These are phyloP conservation scores for Ceratobasidium sp. DNA, from an alignment of 1,284 basidiomycete species.

Conservation along the genomic window DNA sequence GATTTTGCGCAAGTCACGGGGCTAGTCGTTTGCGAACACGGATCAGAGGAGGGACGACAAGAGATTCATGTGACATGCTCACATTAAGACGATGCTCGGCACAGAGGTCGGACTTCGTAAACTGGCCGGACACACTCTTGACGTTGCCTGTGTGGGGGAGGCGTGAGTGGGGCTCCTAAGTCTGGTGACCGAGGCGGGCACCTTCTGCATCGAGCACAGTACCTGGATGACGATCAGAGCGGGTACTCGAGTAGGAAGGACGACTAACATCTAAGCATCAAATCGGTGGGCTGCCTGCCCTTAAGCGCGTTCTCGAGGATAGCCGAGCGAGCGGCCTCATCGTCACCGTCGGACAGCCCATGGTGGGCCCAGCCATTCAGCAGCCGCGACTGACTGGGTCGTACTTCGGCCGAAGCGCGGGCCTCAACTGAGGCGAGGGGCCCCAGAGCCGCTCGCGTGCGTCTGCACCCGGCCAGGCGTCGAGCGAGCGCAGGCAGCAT, in stretches of 20 bases:
- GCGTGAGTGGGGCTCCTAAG: constrained; percentile 38
- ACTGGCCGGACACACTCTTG: constrained; percentile 89
- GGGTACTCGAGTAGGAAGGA: constrained; percentile 11
- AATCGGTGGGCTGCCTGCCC: constrained; percentile 80
- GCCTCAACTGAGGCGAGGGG: constrained; percentile 39
- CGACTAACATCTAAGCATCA: constrained; percentile 83
- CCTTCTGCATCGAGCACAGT: constrained; percentile 88
- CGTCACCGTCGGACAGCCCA: constrained; percentile 62
- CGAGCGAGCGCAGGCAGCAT: constrained; percentile 18
- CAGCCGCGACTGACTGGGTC: neutral
- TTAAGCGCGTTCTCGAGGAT: constrained; percentile 85
- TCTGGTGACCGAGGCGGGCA: constrained; percentile 52
- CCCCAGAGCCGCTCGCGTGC: constrained; percentile 20
- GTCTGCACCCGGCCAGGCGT: neutral
- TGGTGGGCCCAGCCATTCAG: constrained; percentile 1
- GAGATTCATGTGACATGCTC: constrained; percentile 57
- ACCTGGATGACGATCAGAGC: constrained; percentile 64
- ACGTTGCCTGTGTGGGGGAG: constrained; percentile 73
- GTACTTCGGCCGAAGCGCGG: constrained; percentile 20
- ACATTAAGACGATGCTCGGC: constrained; percentile 90
- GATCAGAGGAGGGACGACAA: neutral
- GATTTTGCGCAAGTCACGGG: constrained; percentile 96
- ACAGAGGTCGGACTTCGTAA: constrained; percentile 90
- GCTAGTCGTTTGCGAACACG: constrained; percentile 63
- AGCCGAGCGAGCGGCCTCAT: constrained; percentile 76